Evolutionary conservation across 2,329 filamentous ascomycete species (phyloP).

Genomic region (Escovopsis weberi): DNA sequence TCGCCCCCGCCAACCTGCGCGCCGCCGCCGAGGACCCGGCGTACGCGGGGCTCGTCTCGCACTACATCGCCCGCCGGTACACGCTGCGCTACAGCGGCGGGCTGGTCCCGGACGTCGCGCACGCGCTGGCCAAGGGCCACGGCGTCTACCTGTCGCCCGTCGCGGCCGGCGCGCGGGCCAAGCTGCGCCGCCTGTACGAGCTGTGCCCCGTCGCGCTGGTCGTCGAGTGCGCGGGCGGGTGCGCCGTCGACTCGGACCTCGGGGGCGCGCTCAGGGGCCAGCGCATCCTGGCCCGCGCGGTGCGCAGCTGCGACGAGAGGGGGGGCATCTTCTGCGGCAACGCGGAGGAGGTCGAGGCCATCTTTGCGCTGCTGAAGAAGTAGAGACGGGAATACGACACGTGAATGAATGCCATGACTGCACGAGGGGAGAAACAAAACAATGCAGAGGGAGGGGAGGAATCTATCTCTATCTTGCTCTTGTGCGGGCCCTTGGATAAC

Average conservation of each 20-base stretch:
- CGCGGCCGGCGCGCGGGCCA: constrained; percentile 34
- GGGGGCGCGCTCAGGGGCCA: constrained; percentile 22
- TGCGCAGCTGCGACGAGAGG: constrained; percentile 32
- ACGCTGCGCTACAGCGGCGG: constrained; percentile 47
- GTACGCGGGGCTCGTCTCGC: constrained; percentile 35
- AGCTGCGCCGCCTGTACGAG: constrained; percentile 45
- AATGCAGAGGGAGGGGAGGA: too few relatives aligned
- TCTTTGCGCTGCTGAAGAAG: not conserved
- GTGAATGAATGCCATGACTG: too few relatives aligned
- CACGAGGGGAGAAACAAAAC: too few relatives aligned
- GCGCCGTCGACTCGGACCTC: constrained; percentile 33
- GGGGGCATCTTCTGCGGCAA: constrained; percentile 37
- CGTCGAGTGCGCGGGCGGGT: constrained; percentile 44
- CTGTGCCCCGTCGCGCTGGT: constrained; percentile 44
- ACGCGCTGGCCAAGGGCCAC: constrained; percentile 45
- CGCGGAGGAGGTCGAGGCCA: constrained; percentile 30
- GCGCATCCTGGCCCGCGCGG: constrained; percentile 23
- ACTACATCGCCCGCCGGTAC: constrained; percentile 38
- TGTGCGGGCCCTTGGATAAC: too few relatives aligned
- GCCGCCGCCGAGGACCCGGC: constrained; percentile 33
- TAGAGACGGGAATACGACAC: too few relatives aligned
- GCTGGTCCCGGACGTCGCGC: constrained; percentile 45
- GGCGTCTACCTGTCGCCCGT: constrained; percentile 47
- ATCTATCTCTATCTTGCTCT: too few relatives aligned
- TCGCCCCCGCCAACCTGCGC: constrained; percentile 47